phyloP scores from a whole-genome alignment of 257 asterid species.

The Solanum clarkiae region DNA sequence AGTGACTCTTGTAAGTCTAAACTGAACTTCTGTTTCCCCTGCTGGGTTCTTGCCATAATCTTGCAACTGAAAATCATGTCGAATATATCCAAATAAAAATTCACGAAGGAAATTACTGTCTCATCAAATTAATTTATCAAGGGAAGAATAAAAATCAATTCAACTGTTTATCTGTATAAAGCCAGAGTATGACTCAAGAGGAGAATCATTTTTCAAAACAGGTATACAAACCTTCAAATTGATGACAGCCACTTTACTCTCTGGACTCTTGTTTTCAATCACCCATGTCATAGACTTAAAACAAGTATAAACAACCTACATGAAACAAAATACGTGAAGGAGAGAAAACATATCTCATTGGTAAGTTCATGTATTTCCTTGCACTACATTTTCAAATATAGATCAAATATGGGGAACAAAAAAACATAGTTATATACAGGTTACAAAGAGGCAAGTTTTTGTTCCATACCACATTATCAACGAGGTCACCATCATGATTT shows the following conservation, averaged over 20 bases:
- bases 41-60: slow-evolving; percentile 57
- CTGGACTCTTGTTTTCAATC: slow-evolving; percentile 39
- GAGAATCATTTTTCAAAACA: background rate
- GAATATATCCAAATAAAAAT: slow-evolving; percentile 11
- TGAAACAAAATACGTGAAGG: background rate
- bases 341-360: background rate
- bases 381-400: background rate
- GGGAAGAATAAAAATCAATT: background rate
- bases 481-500: slow-evolving; percentile 49
- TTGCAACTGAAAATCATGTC: slow-evolving; percentile 45
- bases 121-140: background rate
- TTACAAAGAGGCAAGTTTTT: background rate
- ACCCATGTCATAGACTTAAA: slow-evolving; percentile 72
- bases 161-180: background rate
- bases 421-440: background rate
- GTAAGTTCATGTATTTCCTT: background rate
- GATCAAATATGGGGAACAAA: background rate
- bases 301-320: slow-evolving; percentile 64
- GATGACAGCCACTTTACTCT: slow-evolving; percentile 55
- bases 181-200: background rate
- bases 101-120: background rate
- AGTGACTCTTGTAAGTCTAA: slow-evolving; percentile 60
- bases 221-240: slow-evolving; percentile 48
- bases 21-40: slow-evolving; percentile 67
- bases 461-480: slow-evolving; percentile 45